Evolutionary conservation across 2,329 filamentous ascomycete species (phyloP), one percentile per base, ranked within the genome.

Genomic region (Aspergillus ustus): DNA sequence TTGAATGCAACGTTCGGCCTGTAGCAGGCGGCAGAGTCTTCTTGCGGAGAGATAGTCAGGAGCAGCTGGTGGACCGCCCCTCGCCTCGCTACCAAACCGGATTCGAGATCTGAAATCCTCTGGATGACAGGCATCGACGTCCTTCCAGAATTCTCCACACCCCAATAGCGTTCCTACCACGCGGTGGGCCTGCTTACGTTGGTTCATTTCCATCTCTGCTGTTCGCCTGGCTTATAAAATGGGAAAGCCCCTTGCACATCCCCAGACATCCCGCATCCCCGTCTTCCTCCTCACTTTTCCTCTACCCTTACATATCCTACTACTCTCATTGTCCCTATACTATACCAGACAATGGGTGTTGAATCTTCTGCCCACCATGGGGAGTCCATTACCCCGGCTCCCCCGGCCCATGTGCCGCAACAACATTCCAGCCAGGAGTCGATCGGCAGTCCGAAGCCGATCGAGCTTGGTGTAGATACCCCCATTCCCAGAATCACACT

Each of bases 401-500:
- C 60, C 57, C 59, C 25, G 25, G 25, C 25, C 25, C 25, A 25
- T 25, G 25, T 63, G 50, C 49, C 45, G 48, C 61, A 63, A 29
- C 63, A 67, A 28, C 56, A 70, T 45, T 68, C 70, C n/a, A 70
- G 66, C 49, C 48, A 68, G 37, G 72, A 72, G 34, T 66, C 70
- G 1, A 61, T 74, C 25, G 54, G 59, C 2, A 56, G 62, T n/a
- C 63, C 72, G 28, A 72, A 74, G 63, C 69, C 69, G 4, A 50
- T 61, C 51, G 54, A 64, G 6, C 56, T 63, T 5, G 69, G 66
- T 0, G 63, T 76, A 40, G 70, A 77, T 55, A 73, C 71, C 1
- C 70, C 71, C 0, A 65, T 77, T 2, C 75, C 75, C 13, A 63
- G 68, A 4, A 57, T 81, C 29, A 81, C 78, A 15, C 60, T 73